Percentiles rank a stretch among this genome's conserved stretches.
Evolutionary conservation across 345 rosid genomes (phyloP).

Genomic region (Limnanthes douglasii): DNA sequence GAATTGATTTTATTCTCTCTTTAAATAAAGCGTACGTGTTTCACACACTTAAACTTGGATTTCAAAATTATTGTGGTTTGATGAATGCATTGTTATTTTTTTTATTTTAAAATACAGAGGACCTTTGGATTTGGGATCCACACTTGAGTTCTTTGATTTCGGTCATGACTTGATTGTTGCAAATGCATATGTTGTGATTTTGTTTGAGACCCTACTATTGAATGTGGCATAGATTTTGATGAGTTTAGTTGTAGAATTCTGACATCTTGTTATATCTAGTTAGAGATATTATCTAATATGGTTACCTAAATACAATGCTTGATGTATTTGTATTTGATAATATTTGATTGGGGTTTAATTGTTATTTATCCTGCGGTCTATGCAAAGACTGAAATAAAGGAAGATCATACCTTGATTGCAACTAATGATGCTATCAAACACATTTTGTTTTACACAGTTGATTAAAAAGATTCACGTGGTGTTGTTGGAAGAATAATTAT

Average conservation of each 20-base stretch:
- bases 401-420: too few relatives aligned
- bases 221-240: constrained; percentile 63
- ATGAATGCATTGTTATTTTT: background rate
- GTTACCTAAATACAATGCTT: too few relatives aligned
- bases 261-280: background rate
- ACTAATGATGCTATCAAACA: too few relatives aligned
- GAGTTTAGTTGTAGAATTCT: constrained; percentile 25
- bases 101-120: constrained; percentile 35
- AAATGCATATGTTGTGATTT: constrained; percentile 43
- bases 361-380: too few relatives aligned
- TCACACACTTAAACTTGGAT: background rate
- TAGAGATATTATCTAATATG: background rate
- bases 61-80: background rate
- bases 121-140: constrained; percentile 31
- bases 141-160: constrained; percentile 58
- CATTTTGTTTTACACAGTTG: too few relatives aligned
- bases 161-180: constrained; percentile 56
- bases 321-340: background rate
- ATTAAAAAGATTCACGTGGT: too few relatives aligned
- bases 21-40: constrained; percentile 35
- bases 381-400: too few relatives aligned
- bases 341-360: constrained; percentile 17
- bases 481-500: too few relatives aligned
- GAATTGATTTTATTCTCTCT: constrained; percentile 45
- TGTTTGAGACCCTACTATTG: constrained; percentile 30